Base-by-base conservation (phyloP, 352 stramenopile genomes). In the Peronospora destructor region DNA sequence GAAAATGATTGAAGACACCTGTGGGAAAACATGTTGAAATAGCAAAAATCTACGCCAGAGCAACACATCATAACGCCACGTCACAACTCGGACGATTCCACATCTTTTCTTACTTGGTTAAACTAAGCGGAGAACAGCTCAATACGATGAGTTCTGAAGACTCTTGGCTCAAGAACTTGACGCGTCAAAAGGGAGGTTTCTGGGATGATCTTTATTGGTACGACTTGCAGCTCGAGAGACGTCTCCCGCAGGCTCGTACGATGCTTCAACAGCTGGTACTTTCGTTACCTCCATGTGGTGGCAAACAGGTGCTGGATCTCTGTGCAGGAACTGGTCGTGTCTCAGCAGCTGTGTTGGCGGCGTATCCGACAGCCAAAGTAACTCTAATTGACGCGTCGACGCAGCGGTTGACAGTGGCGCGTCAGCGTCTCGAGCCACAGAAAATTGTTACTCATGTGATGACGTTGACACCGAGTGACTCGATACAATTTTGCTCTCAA, bases 181-280 rank as follows among this genome's bases (percentile, higher is more conserved):
- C 77, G 35, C 73, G 71, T 5, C 65, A 68, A 8, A 36, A 36
- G 11, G 68, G 73, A 6, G 80, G 80, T 9, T 91, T 91, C 44
- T 91, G 77, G 76, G 73, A 73, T 17, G 72, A 91, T 33, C 71
- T 77, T 13, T 69, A 71, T 50, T 91, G 80, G 80, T 91, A 91
- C 62, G 80, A 91, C 32, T 61, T 87, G 37, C 66, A 91, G 13
- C 30, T 91, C 6, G 51, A 71, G 46, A 64, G 53, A 13, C 71
- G 80, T 32, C 49, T 91, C 58, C 77, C 77, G 16, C 61, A 82
- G 12, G 75, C 68, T n/a, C 71, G 82, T 42, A 42, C 57, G 2
- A 75, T 87, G 58, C 56, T 87, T n/a, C 48, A 71, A 7, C 68
- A 91, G 53, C 63, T 91, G 28, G 44, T 89, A 7, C 39, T 68